These are phyloP conservation scores for Naegleria fowleri DNA, from an alignment of 208 protist species.

Conservation along the genomic window DNA sequence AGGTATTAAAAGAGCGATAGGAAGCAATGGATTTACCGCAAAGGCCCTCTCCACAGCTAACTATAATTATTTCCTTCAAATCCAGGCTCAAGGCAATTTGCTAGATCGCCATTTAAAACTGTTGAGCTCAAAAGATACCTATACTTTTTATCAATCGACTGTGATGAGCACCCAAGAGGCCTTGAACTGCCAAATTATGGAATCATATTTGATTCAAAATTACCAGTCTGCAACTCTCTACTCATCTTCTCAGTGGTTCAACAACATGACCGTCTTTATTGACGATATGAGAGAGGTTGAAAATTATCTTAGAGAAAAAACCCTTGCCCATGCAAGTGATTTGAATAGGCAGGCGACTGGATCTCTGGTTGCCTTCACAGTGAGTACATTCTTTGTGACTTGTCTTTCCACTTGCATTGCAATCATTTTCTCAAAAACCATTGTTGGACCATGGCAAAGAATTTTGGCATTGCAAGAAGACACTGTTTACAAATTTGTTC, in stretches of 20 bases:
- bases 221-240: background rate
- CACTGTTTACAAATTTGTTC: constrained; percentile 2
- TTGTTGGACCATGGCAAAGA: background rate
- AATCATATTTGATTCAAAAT: background rate
- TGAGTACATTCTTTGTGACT: background rate
- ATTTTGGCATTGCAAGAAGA: background rate
- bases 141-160: too few species aligned
- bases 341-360: background rate
- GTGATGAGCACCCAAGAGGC: too few species aligned
- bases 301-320: background rate
- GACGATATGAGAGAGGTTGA: background rate
- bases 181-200: background rate
- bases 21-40: background rate
- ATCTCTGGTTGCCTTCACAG: background rate
- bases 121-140: too few species aligned
- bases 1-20: background rate
- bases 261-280: background rate
- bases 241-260: background rate
- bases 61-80: background rate
- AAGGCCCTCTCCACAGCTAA: background rate
- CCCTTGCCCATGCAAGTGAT: background rate
- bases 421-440: background rate
- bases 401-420: background rate
- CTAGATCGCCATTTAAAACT: too few species aligned
- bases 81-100: background rate